Evolutionary conservation across 2,329 filamentous ascomycete species (phyloP), one percentile per base, ranked within the genome.

Genomic region (Epichloe brachyelytri): DNA sequence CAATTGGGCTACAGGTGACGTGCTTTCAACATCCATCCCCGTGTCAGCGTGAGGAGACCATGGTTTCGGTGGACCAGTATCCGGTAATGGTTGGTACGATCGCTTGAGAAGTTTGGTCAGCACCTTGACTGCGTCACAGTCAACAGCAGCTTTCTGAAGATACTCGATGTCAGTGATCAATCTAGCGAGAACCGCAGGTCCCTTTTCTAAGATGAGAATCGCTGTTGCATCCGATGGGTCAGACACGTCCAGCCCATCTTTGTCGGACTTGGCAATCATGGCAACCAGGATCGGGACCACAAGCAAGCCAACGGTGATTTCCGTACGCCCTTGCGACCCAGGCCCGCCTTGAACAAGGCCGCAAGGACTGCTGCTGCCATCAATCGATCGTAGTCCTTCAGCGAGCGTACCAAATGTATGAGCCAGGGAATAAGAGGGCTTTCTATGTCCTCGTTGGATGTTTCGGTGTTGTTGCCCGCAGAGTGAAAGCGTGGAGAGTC

Each of bases 61-160:
- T 49, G 65, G 65, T 46, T 62, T 64, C 3, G 63, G 59, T 34
- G 63, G 61, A 1, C 56, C 51, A 1, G 56, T 55, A 6, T 60
- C 57, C 2, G 68, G 58, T 0, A 74, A 66, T 0, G 73, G 69
- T 17, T 73, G 69, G 55, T 79, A 80, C 7, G 74, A 71, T 15
- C 68, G 68, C 55, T 75, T 76, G 6, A 81, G 62, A 12, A 79
- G 65, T 49, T 68, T 73, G 50, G 68, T 70, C 34, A 77, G 61
- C 2, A 67, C 65, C 56, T 70, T 71, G 46, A 77, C 67, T 1
- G 71, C 75, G 26, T 71, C 66, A 51, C 73, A 75, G 54, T 96
- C 87, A 43, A 83, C 84, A 0, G 89, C 88, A 38, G 88, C 83
- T 59, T 83, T 86, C 66, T 97, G 91, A 49, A 97, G 74, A 53